Evolutionary conservation across 495 filamentous ascomycete genomes (phyloP), one percentile per base, ranked within the genome.

Genomic region (Lepraria neglecta): DNA sequence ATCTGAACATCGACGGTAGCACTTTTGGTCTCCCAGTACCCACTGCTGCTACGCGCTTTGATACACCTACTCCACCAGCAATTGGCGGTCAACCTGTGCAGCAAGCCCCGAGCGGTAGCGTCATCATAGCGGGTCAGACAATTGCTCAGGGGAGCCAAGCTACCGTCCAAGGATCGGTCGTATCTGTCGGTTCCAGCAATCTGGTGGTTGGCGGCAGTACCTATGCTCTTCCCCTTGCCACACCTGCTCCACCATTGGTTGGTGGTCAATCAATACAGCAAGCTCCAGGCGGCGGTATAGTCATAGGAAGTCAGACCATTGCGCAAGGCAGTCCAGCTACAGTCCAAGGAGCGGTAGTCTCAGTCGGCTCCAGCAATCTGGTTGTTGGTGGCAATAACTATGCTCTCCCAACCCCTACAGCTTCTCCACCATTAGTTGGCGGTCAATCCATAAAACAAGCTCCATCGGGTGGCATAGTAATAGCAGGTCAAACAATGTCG

Each of bases 161-260:
- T 19, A 48, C 17, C 5, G 19, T 58, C 10, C 56, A 46, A 12
- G 56, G 43, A 10, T 31, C 30, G 19, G 56, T 21, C 2, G 19
- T 58, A 7, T 58, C 56, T 3, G 56, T 48, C 19, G 38, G 30
- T 38, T n/a, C 24, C 6, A 35, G 5, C 11, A 54, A 38, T 12
- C 3, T 54, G n/a, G 28, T 54, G 2, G 6, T 54, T 9, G 51
- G 38, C 17, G 51, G 30, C 15, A 54, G 17, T 2, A 38, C 51
- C 24, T 35, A 44, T 17, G 38, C 21, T 3, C 27, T 24, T 6
- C 38, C 54, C n/a, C 38, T 56, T 3, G 35, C n/a, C n/a, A 56
- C 54, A 56, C 54, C 57, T n/a, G 21, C 57, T 50, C 57, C 45
- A 27, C 45, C 35, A 12, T 14, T 19, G 1, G 45, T 58, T 14